Percentiles rank a stretch among this genome's conserved stretches.
phyloP scores from a whole-genome alignment of 2,329 filamentous ascomycete genomes.

The Pseudopithomyces chartarum region DNA sequence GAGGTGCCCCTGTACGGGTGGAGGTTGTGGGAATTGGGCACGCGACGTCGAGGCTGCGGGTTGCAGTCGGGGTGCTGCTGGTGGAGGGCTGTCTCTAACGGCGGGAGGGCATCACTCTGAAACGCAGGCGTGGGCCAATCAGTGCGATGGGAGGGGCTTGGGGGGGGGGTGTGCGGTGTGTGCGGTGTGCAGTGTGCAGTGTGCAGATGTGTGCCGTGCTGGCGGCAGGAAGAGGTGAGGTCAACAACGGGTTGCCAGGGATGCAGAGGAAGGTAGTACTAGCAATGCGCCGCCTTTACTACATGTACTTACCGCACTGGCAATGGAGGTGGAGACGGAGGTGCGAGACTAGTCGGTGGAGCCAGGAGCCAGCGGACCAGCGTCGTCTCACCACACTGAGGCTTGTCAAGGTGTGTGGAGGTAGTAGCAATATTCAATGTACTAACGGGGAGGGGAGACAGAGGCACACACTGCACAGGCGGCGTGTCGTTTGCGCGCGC shows the following conservation, averaged over 20 bases:
- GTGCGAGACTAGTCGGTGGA: neutral
- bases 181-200: neutral
- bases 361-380: constrained; percentile 2
- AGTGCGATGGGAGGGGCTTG: neutral
- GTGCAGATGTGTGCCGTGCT: neutral
- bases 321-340: neutral
- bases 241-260: neutral
- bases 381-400: constrained; percentile 4
- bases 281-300: no score
- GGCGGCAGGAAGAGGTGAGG: neutral
- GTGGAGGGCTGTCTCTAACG: neutral
- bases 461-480: neutral
- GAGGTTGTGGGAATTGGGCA: constrained; percentile 14
- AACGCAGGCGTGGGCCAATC: constrained; percentile 4
- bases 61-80: neutral
- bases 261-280: neutral
- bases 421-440: no score
- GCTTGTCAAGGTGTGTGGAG: neutral
- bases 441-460: no score
- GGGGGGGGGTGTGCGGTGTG: neutral
- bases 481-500: neutral
- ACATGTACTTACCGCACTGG: neutral
- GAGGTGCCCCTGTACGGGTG: neutral
- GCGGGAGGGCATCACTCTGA: constrained; percentile 7
- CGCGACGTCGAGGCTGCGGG: constrained; percentile 18